Evolutionary conservation across 495 filamentous ascomycete species (phyloP), one percentile per base, ranked within the genome.

Genomic region (Trichoderma reesei): DNA sequence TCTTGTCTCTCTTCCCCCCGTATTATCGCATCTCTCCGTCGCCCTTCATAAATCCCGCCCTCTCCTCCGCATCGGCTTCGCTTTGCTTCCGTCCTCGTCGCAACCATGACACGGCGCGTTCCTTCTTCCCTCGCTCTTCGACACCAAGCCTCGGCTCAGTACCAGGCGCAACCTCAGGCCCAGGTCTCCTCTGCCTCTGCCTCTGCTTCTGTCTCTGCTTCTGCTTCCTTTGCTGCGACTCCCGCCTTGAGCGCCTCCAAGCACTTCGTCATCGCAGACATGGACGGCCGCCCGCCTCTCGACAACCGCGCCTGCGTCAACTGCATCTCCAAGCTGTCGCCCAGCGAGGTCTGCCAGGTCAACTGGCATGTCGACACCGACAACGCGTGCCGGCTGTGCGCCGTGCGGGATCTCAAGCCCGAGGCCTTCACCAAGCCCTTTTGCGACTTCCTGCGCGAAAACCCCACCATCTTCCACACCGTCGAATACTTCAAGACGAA

Each of bases 381-480:
- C 26, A 31, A 48, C 41, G 16, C 34, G 63, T 71, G 68, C 42
- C 64, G 34, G 41, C 66, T 63, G 34, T 70, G 73, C 60, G 63
- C 67, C 9, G 68, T 78, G n/a, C 73, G 72, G 67, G 71, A 70
- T n/a, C 61, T 74, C 37, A 74, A 71, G 37, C 80, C 82, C 18
- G 83, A 85, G 67, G 83, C 80, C 54, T 96, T 92, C 73, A 85
- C 90, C 3, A 81, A 91, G 72, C 90, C 92, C 0, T 98, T 95
- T 78, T 83, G 87, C 70, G 84, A 90, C 34, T 98, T 96, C 72
- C 86, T 97, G 79, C 89, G 86, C 65, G 77, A 86, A 36, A 96
- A 96, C 72, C 93, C 94, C 0, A 98, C 94, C 8, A 86, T 96
- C 51, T 98, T 93, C 72, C 94, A 98, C 69, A 85, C 90, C 11